These are phyloP conservation scores for Conringia planisiliqua DNA, from an alignment of 345 rosid species.

Conservation along the genomic window DNA sequence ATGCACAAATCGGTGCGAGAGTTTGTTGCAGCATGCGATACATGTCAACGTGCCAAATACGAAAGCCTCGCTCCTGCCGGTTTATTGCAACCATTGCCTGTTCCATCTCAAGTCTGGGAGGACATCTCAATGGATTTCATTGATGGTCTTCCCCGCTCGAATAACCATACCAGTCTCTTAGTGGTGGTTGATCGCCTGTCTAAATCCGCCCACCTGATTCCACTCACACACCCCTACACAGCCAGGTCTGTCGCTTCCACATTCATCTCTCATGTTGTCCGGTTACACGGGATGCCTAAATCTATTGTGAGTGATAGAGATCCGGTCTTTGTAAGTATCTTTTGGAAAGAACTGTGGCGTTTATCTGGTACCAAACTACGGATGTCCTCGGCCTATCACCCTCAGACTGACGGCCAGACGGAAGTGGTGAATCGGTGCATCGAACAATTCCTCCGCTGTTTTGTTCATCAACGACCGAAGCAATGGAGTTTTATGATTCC, in stretches of 20 bases:
- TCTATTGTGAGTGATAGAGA: background rate
- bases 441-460: no score
- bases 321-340: background rate
- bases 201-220: background rate
- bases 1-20: background rate
- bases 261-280: background rate
- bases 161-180: no score
- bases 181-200: background rate
- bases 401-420: no score
- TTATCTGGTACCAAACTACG: no score
- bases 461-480: no score
- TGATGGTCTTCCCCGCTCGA: background rate
- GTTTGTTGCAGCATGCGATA: background rate
- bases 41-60: background rate
- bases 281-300: background rate
- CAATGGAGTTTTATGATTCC: background rate
- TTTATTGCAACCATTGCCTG: background rate
- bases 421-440: no score
- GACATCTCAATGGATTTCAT: background rate
- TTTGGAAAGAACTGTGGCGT: background rate
- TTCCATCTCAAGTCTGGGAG: background rate
- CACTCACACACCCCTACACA: background rate
- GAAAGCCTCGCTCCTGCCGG: background rate
- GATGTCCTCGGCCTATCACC: no score
- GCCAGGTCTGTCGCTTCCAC: background rate